Percentiles rank a stretch among this genome's conserved stretches.
These are phyloP conservation scores for Aspergillus fructus DNA, from an alignment of 2,329 filamentous ascomycete genomes.

Conservation along the genomic window DNA sequence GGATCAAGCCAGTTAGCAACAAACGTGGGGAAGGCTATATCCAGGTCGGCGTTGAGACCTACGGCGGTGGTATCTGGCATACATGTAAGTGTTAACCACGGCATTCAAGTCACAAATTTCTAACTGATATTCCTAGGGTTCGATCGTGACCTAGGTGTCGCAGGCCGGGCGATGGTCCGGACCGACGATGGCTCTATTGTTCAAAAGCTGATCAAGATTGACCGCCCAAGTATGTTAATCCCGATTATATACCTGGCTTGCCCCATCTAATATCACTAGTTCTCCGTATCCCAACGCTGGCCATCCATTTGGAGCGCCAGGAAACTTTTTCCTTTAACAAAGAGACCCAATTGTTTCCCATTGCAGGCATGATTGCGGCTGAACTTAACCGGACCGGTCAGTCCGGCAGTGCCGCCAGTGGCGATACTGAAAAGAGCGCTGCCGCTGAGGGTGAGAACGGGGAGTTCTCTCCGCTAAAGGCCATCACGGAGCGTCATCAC, in stretches of 20 bases:
- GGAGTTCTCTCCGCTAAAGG: conserved; percentile 73
- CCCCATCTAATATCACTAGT: conserved; percentile 43
- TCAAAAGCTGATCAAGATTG: conserved; percentile 84
- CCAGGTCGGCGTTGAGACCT: conserved; percentile 94
- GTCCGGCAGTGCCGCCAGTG: conserved; percentile 29
- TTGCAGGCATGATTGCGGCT: conserved; percentile 80
- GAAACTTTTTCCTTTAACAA: conserved; percentile 92
- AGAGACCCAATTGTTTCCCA: conserved; percentile 92
- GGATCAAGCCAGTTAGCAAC: conserved; percentile 92
- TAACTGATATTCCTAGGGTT: conserved; percentile 60
- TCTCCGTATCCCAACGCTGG: conserved; percentile 86
- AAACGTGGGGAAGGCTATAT: conserved; percentile 82
- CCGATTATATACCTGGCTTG: background rate
- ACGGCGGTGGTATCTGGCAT: conserved; percentile 96
- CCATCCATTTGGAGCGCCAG: conserved; percentile 87
- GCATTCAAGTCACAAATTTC: background rate
- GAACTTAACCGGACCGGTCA: conserved; percentile 76
- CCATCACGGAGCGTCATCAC: conserved; percentile 80
- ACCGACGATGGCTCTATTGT: conserved; percentile 71
- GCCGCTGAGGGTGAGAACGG: conserved; percentile 40
- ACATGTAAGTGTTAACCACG: conserved; percentile 56
- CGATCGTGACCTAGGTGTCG: conserved; percentile 87
- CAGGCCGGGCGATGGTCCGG: conserved; percentile 81
- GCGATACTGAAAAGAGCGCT: conserved; percentile 24
- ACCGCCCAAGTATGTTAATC: conserved; percentile 63